phyloP scores from a whole-genome alignment of 2,329 filamentous ascomycete genomes.

The Xylaria sp. region DNA sequence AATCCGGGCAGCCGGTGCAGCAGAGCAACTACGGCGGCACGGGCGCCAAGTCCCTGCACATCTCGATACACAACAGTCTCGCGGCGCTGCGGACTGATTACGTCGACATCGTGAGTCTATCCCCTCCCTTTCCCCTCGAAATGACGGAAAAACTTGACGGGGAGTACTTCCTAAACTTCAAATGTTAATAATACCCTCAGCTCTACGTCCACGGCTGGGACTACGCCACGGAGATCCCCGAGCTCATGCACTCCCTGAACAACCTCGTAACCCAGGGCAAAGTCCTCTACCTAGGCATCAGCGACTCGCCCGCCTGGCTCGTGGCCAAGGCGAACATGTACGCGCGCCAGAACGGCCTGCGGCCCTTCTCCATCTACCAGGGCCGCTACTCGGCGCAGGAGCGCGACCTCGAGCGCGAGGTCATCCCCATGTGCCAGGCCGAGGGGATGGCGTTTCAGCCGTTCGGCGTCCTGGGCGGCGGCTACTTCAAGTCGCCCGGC shows the following conservation, averaged over 20 bases:
- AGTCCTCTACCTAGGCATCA: slow-evolving; percentile 41
- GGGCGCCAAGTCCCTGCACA: slow-evolving; percentile 50
- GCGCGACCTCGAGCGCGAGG: slow-evolving; percentile 69
- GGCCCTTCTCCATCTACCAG: slow-evolving; percentile 70
- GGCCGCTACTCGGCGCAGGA: slow-evolving; percentile 66
- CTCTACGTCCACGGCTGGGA: slow-evolving; percentile 41
- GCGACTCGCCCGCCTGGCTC: slow-evolving; percentile 62
- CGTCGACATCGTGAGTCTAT: slow-evolving; percentile 44
- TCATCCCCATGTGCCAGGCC: slow-evolving; percentile 66
- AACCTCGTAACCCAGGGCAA: slow-evolving; percentile 34
- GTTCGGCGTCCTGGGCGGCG: slow-evolving; percentile 50
- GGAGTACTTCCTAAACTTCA: no score
- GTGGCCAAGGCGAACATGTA: slow-evolving; percentile 62
- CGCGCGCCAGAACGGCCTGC: slow-evolving; percentile 62
- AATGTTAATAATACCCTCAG: not conserved
- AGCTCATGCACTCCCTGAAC: slow-evolving; percentile 42
- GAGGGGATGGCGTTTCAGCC: slow-evolving; percentile 65
- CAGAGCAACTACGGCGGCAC: slow-evolving; percentile 54
- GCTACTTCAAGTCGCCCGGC: slow-evolving; percentile 32
- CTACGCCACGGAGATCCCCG: slow-evolving; percentile 37
- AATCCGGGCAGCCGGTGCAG: slow-evolving; percentile 20
- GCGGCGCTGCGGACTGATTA: slow-evolving; percentile 51
- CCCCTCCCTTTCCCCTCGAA: no score
- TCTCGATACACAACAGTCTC: slow-evolving; percentile 53
- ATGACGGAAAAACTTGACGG: no score